Evolutionary conservation across 306 rosid genomes (phyloP).

Genomic region (Chamaecrista fasciculata): DNA sequence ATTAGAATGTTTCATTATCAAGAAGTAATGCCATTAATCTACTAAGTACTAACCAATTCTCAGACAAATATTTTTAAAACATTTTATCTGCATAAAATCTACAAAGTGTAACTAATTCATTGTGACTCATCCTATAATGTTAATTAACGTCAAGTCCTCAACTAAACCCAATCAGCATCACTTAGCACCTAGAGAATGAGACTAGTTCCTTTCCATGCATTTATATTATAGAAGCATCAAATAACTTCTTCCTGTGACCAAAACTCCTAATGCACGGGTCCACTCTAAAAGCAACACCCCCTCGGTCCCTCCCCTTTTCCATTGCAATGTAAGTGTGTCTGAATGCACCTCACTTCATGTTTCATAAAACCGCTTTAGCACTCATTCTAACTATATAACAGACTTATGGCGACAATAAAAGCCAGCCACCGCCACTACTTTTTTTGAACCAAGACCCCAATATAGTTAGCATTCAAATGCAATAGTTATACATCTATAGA

Average conservation of each 20-base stretch:
- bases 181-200: not conserved
- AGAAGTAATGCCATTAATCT: not conserved
- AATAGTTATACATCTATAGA: not conserved
- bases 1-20: constrained; percentile 5
- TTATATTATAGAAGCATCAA: not conserved
- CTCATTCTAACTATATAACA: not conserved
- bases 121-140: not conserved
- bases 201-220: not conserved
- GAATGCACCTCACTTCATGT: not conserved
- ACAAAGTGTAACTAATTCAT: not conserved
- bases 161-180: not conserved
- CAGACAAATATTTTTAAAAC: not conserved
- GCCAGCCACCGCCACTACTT: not conserved
- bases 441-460: not conserved
- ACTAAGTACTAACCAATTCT: too few relatives aligned
- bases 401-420: not conserved
- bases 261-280: not conserved
- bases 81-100: not conserved
- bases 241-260: not conserved
- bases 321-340: not conserved
- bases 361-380: not conserved
- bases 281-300: not conserved
- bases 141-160: constrained; percentile 11
- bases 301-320: too few relatives aligned
- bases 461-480: not conserved